Conservation (phyloP, 441 rosid genomes). For the Bruguiera hainesii region DNA sequence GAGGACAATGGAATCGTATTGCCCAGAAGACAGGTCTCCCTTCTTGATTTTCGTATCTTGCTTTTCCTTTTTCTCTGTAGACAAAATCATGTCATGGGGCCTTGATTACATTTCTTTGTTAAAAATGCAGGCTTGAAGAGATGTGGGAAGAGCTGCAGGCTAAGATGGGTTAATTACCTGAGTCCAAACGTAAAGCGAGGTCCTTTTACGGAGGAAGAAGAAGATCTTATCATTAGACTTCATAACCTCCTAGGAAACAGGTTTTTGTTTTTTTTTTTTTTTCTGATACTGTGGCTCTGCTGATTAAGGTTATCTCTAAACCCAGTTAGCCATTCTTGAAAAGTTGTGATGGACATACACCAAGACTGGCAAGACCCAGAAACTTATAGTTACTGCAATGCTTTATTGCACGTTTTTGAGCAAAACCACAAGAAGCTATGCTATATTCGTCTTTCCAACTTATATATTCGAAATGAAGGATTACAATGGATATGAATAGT, state of each 20-base stretch:
- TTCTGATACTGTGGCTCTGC: background rate
- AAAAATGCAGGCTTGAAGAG: conserved; percentile 44
- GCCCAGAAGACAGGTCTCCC: conserved; percentile 24
- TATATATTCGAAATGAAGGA: no score
- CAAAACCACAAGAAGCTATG: no score
- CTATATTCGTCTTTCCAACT: no score
- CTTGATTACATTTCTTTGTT: no score
- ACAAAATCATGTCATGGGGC: no score
- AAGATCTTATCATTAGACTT: conserved; percentile 63
- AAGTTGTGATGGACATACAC: background rate
- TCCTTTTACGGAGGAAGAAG: conserved; percentile 59
- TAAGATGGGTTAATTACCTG: conserved; percentile 74
- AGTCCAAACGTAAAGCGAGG: conserved; percentile 57
- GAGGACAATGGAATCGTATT: conserved; percentile 36
- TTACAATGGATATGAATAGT: no score
- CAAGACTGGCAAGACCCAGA: no score
- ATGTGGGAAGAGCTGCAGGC: conserved; percentile 65
- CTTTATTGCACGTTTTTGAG: no score
- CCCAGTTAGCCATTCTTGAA: background rate
- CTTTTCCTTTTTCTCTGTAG: no score
- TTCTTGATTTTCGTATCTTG: no score
- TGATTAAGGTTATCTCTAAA: background rate
- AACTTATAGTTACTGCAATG: no score
- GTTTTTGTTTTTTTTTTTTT: conserved; percentile 17
- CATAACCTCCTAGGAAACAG: conserved; percentile 76